Evolutionary conservation across 345 rosid species (phyloP), one percentile per base, ranked within the genome.

Genomic region (Odontarrhena argentea): DNA sequence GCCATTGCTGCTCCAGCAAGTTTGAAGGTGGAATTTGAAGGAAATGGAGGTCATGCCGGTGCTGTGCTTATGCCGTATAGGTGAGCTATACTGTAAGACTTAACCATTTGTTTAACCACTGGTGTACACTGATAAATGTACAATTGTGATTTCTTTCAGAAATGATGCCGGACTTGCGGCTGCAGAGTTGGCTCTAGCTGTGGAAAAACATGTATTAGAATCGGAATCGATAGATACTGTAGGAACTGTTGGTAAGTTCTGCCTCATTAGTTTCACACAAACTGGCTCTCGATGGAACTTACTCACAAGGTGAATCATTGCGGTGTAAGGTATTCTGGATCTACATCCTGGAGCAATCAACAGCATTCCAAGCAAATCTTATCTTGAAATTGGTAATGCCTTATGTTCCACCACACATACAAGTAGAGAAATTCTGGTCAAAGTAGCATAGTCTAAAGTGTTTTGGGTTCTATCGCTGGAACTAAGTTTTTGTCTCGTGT

Each of bases 1-100:
- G 96, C 93, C 32, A 93, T 93, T 69, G 98, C 98, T 10, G 98
- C 98, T 60, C 98, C 97, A 49, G 97, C 97, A 73, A 93, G 98
- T 78, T 73, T 93, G 47, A 93, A 82, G 64, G 90, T 90, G 3
- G 94, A 90, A 72, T 93, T 87, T 76, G 87, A 90, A 84, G 98
- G 98, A 52, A 82, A 74, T 63, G 98, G 98, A 41, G 97, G 98
- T 56, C 98, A 93, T 72, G 97, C 98, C 0, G 98, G 98, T 68
- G 96, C 94, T 50, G 96, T 88, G 50, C 79, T 93, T 76, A 93
- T 93, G 96, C 97, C 97, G 5, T 53, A 82, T 58, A 87, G 98
- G 98, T 92, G 56, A 69, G 62, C 9, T 66, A 28, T 45, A 52
- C 14, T 14, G 14, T 58, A 57, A 40, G 37, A 70, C 13, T 7